Conservation (phyloP, 345 rosid species). For the Syzygium oleosum region DNA sequence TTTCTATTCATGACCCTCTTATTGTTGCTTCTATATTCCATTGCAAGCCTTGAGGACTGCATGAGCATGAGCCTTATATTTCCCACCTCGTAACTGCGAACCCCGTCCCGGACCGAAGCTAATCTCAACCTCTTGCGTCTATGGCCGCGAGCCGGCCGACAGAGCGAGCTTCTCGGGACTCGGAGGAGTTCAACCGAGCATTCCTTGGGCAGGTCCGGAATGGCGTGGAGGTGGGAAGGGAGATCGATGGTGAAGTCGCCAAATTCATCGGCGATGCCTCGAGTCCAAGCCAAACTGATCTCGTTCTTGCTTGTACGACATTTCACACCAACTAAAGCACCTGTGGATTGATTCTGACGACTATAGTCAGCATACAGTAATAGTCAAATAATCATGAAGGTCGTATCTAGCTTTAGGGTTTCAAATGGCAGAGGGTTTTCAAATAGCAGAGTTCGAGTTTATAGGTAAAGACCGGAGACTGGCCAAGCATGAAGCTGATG, state of each 20-base stretch:
- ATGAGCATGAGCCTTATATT: not conserved
- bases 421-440: not conserved
- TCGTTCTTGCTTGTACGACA: constrained; percentile 7
- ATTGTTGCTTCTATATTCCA: not conserved
- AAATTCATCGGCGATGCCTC: constrained; percentile 15
- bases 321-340: constrained; percentile 4
- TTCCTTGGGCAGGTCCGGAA: constrained; percentile 7
- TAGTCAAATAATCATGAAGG: not conserved
- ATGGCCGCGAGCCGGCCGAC: not conserved
- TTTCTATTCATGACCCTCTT: not conserved
- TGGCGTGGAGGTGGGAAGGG: constrained; percentile 33
- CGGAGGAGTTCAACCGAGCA: constrained; percentile 14
- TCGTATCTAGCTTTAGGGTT: not conserved
- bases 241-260: constrained; percentile 37
- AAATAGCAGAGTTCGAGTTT: not conserved
- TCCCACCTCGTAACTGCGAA: constrained; percentile 1
- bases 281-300: constrained; percentile 1
- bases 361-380: not conserved
- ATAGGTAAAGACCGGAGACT: constrained; percentile 4
- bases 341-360: not conserved
- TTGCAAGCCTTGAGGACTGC: not conserved
- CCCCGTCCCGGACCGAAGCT: not conserved
- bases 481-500: constrained; percentile 2
- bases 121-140: not conserved
- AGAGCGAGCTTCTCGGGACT: not conserved